Evolutionary conservation across 1,284 basidiomycete genomes (phyloP), one percentile per base, ranked within the genome.

Genomic region (Boletus semigastroideus): DNA sequence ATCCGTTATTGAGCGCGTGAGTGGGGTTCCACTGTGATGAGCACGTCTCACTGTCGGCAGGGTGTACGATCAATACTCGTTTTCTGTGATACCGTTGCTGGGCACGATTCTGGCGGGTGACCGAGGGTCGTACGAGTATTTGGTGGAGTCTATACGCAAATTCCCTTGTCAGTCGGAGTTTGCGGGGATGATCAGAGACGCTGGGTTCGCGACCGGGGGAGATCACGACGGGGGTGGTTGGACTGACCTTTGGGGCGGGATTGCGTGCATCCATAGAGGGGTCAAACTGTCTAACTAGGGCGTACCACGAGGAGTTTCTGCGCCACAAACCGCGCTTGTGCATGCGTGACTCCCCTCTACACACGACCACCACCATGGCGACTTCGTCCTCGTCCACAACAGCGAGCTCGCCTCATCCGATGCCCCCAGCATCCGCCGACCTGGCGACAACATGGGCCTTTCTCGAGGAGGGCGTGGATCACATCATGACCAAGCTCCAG

Each of bases 51-150:
- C 42, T 5, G 33, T 55, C 42, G 12, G 14, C 67, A 98, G 95
- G 57, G 58, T 91, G 4, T 99, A 99, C 73, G 90, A 94, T 61
- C 87, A 93, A 61, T 99, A 98, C 72, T 98, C 96, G 12, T 99
- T 99, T 82, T 87, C 90, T 6, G 82, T 98, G 53, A 95, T 99
- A 64, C 97, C 97, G 5, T 79, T 97, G 19, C 73, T 99, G 39
- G 97, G 97, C 22, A 95, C 94, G 47, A 88, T 99, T 62, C 78
- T 99, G n/a, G 92, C 95, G 9, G 92, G 92, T 4, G 96, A 99
- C 71, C 83, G 95, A 34, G 90, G 86, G 30, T 97, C 94, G 17
- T 99, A 99, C 72, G 93, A 97, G 72, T 99, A 99, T 71, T 82
- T 99, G 40, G 92, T 99, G 47, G 97, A 99, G 73, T 98, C 94